A percentile compares a stretch with the other conserved stretches of the same genome.
Evolutionary conservation across 148 eudicot genomes (phyloP).

Genomic region (Nepenthes gracilis): DNA sequence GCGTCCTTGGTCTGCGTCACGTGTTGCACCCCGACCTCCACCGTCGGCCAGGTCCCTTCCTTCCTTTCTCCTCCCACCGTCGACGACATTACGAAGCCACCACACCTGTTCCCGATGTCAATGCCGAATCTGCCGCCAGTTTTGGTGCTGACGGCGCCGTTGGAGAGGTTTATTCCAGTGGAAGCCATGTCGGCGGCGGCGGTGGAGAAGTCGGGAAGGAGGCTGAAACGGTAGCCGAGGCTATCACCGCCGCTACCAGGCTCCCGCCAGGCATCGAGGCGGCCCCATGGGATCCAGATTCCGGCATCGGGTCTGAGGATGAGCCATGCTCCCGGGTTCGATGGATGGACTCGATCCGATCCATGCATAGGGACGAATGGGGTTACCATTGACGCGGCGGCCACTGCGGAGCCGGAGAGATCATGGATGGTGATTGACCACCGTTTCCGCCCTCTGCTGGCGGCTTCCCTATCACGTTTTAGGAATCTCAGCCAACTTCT

Average conservation of each 20-base stretch:
- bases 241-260: slow-evolving; percentile 13
- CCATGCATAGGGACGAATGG: slow-evolving; percentile 86
- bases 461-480: slow-evolving; percentile 13
- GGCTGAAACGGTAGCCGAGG: slow-evolving; percentile 62
- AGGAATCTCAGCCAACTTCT: slow-evolving; percentile 46
- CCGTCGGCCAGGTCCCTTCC: slow-evolving; percentile 33
- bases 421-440: slow-evolving; percentile 91
- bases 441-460: slow-evolving; percentile 68
- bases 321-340: slow-evolving; percentile 95
- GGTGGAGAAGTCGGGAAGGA: slow-evolving; percentile 46
- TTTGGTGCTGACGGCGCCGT: slow-evolving; percentile 30
- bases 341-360: slow-evolving; percentile 50
- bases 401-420: slow-evolving; percentile 82
- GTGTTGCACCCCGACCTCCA: slow-evolving; percentile 56
- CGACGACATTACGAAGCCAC: slow-evolving; percentile 90
- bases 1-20: slow-evolving; percentile 63
- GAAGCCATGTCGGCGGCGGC: slow-evolving; percentile 28
- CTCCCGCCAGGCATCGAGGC: slow-evolving; percentile 83
- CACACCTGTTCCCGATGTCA: slow-evolving; percentile 45
- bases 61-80: slow-evolving; percentile 56
- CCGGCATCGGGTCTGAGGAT: slow-evolving; percentile 67
- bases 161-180: slow-evolving; percentile 35
- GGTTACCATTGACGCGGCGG: slow-evolving; percentile 86
- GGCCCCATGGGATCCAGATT: slow-evolving; percentile 87
- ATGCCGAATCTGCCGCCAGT: slow-evolving; percentile 60